Conservation (phyloP, 768 basidiomycete species). For the Butyriboletus loyo region DNA sequence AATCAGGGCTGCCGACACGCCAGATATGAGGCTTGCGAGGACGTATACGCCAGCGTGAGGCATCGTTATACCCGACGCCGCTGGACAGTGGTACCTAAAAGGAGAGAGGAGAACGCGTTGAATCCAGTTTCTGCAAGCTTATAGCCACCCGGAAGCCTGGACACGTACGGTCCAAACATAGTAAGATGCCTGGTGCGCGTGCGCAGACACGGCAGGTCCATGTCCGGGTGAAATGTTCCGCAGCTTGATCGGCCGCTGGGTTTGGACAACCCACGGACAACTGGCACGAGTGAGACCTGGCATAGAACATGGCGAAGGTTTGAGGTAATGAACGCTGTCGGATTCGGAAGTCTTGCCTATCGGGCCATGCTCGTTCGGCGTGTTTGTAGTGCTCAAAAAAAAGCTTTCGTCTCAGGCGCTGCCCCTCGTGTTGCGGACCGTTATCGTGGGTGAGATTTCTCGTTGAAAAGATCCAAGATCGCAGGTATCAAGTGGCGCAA, state of each 20-base stretch:
- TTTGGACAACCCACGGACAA: background rate
- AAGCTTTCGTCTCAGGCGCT: background rate
- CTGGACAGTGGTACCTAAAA: constrained; percentile 1
- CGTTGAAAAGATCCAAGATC: background rate
- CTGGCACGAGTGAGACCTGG: constrained; percentile 9
- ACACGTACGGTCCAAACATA: constrained; percentile 19
- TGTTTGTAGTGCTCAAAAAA: constrained; percentile 1
- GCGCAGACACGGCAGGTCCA: constrained; percentile 21
- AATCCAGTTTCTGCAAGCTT: constrained; percentile 9
- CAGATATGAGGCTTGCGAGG: constrained; percentile 21
- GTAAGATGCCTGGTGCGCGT: constrained; percentile 17
- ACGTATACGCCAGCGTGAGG: constrained; percentile 10
- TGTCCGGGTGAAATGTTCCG: constrained; percentile 4
- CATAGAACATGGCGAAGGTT: background rate
- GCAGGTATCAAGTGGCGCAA: background rate
- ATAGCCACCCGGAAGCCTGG: constrained; percentile 24
- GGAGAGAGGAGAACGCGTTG: constrained; percentile 5
- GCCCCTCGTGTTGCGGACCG: background rate
- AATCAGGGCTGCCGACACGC: constrained; percentile 18
- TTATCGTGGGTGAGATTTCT: background rate
- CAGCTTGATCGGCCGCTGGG: background rate
- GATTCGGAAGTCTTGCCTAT: constrained; percentile 8
- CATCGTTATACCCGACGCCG: constrained; percentile 22
- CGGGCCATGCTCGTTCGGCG: constrained; percentile 15
- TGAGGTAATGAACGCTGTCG: constrained; percentile 23